These are phyloP conservation scores for Penicillium argentinense DNA, from an alignment of 495 filamentous ascomycete species.

Conservation along the genomic window DNA sequence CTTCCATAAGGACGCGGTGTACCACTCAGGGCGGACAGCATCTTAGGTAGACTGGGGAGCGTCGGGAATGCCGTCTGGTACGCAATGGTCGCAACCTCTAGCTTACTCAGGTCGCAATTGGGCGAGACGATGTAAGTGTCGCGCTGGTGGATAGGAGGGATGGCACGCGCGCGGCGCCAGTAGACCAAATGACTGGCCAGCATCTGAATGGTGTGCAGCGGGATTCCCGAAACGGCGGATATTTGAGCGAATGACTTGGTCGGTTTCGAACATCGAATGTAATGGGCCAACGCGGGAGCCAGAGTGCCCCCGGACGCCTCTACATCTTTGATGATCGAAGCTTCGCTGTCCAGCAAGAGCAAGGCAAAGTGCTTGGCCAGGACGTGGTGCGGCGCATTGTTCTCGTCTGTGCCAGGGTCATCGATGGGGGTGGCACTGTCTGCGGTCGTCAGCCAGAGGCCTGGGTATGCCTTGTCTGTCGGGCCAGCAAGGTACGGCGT, in stretches of 20 bases:
- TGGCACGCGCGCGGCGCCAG: conserved; percentile 88
- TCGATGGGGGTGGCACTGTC: conserved; percentile 68
- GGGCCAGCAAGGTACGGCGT: conserved; percentile 69
- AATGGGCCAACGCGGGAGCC: conserved; percentile 72
- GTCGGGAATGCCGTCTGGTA: conserved; percentile 79
- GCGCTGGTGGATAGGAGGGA: conserved; percentile 83
- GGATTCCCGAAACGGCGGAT: conserved; percentile 67
- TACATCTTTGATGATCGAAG: conserved; percentile 80
- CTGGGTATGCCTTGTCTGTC: conserved; percentile 62
- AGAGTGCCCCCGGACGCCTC: conserved; percentile 71
- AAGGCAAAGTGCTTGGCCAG: conserved; percentile 84
- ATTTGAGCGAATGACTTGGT: conserved; percentile 85
- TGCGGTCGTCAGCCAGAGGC: conserved; percentile 83
- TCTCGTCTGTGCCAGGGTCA: conserved; percentile 57
- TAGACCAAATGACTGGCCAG: conserved; percentile 90
- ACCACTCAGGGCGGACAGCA: conserved; percentile 74
- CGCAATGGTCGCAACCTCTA: conserved; percentile 66
- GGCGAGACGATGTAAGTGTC: conserved; percentile 94
- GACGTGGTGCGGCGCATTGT: conserved; percentile 51
- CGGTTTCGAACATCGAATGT: conserved; percentile 79
- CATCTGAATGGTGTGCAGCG: conserved; percentile 74
- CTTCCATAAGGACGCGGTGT: conserved; percentile 75
- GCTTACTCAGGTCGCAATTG: conserved; percentile 76
- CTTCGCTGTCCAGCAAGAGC: conserved; percentile 79
- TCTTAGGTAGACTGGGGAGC: conserved; percentile 76